Evolutionary conservation across 345 rosid species (phyloP).

Genomic region (Eucalyptus decipiens): DNA sequence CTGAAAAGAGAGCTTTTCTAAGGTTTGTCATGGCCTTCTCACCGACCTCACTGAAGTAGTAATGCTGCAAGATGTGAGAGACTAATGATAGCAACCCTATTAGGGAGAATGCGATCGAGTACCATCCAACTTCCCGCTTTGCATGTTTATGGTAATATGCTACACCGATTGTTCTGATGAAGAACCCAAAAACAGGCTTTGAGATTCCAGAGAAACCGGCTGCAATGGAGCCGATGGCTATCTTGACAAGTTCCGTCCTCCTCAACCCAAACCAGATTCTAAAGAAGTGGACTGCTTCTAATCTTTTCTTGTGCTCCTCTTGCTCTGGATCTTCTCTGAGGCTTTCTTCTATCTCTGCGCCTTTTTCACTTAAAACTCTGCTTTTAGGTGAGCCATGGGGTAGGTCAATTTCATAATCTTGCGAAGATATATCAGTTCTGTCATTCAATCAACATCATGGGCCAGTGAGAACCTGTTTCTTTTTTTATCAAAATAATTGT

Average conservation of each 20-base stretch:
- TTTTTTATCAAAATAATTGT: not conserved
- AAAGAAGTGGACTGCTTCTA: constrained; percentile 16
- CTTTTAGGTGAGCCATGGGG: not conserved
- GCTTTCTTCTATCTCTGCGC: not conserved
- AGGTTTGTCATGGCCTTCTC: constrained; percentile 59
- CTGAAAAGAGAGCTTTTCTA: constrained; percentile 38
- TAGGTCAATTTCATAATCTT: not conserved
- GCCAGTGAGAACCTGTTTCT: not conserved
- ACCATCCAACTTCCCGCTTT: constrained; percentile 24
- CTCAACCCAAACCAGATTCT: constrained; percentile 45
- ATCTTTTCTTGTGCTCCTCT: not conserved
- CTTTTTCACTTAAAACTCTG: not conserved
- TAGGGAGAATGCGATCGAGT: constrained; percentile 25
- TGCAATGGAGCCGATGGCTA: constrained; percentile 31
- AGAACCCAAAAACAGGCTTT: constrained; percentile 57
- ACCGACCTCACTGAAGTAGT: constrained; percentile 49
- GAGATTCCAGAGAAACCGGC: constrained; percentile 63
- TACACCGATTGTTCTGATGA: constrained; percentile 47
- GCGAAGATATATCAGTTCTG: constrained; percentile 3
- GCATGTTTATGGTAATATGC: constrained; percentile 27
- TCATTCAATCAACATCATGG: not conserved
- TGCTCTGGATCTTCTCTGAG: not conserved
- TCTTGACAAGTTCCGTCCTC: constrained; percentile 20
- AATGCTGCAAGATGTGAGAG: constrained; percentile 50
- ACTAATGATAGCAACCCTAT: constrained; percentile 37